Evolutionary conservation across 2,329 filamentous ascomycete genomes (phyloP).

Genomic region (Apiospora rasikravindrae): DNA sequence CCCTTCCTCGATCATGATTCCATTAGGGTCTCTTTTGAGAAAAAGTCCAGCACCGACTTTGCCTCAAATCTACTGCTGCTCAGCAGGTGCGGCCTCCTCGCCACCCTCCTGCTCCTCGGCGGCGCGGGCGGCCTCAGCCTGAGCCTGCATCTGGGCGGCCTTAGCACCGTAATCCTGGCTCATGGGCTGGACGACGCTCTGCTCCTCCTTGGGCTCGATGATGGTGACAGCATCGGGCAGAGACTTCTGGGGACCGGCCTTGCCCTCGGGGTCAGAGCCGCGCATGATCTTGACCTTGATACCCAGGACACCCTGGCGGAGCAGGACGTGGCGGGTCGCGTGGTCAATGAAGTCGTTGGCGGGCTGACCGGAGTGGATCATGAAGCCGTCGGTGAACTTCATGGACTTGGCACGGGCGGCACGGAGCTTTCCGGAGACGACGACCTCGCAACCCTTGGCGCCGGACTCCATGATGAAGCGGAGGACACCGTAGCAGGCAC

Average conservation of each 20-base stretch:
- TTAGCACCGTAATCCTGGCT: slow-evolving; percentile 99
- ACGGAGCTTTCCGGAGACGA: slow-evolving; percentile 98
- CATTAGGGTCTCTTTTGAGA: slow-evolving; percentile 15
- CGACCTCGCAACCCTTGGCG: slow-evolving; percentile 99
- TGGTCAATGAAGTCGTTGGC: slow-evolving; percentile 99
- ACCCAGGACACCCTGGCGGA: slow-evolving; percentile 98
- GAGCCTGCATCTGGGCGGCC: slow-evolving; percentile 69
- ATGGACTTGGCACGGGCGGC: slow-evolving; percentile 99
- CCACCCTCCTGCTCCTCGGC: slow-evolving; percentile 55
- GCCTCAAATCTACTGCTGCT: slow-evolving; percentile 50
- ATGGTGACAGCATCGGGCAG: slow-evolving; percentile 98
- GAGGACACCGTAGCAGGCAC: slow-evolving; percentile 99
- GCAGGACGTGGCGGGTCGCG: slow-evolving; percentile 98
- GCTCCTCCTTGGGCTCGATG: slow-evolving; percentile 99
- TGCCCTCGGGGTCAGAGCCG: slow-evolving; percentile 98
- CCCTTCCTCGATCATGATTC: slow-evolving; percentile 15
- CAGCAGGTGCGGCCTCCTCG: slow-evolving; percentile 55
- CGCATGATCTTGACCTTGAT: slow-evolving; percentile 99
- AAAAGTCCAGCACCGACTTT: slow-evolving; percentile 42
- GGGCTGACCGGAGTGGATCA: slow-evolving; percentile 99
- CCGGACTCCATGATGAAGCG: slow-evolving; percentile 99
- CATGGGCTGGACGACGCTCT: slow-evolving; percentile 90
- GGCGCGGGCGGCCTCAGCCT: slow-evolving; percentile 64
- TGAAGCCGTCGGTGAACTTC: slow-evolving; percentile 99
- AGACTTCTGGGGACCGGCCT: slow-evolving; percentile 95